Evolutionary conservation across 441 rosid genomes (phyloP), one percentile per base, ranked within the genome.

Genomic region (Gossypium schwendimanii): DNA sequence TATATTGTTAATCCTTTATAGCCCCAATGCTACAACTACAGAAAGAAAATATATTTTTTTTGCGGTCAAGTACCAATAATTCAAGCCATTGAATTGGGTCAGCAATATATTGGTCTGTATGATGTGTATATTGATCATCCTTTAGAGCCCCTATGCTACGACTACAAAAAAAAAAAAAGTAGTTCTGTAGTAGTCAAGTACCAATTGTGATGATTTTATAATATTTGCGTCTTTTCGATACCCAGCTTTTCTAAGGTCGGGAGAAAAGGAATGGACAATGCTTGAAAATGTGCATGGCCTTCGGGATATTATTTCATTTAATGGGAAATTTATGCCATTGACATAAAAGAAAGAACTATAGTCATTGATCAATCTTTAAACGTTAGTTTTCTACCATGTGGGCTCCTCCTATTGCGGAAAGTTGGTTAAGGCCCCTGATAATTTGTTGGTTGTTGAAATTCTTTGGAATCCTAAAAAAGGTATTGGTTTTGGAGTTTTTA

Each of bases 381-480:
- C 11, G 15, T 14, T 12, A 23, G 3, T 65, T 65, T 23, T 39
- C 1, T 65, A 2, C 14, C 36, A 2, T 14, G 6, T 45, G 3
- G 9, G 41, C 4, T 47, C 14, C 47, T 6, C 14, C 24, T 1
- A 2, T 15, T 15, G 7, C n/a, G 15, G 6, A 3, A 62, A 33
- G 47, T 62, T 66, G 57, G 70, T 66, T 3, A 33, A 66, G 39
- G 24, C 57, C 26, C 39, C 6, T 14, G 41, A 14, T 14, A n/a
- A 24, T 66, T 24, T 66, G 57, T 24, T 66, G 39, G 41, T 10
- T 14, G n/a, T 66, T 23, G 70, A 66, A 66, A 66, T 47, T n/a
- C 12, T 47, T 60, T 28, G 0, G 18, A 52, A 53, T 17, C 0
- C 2, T 1, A 1, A 20, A 0, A 2, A 41, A 9, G 14, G 1